These are phyloP conservation scores for Penicillium riverlandense DNA, from an alignment of 495 filamentous ascomycete species.

Conservation along the genomic window DNA sequence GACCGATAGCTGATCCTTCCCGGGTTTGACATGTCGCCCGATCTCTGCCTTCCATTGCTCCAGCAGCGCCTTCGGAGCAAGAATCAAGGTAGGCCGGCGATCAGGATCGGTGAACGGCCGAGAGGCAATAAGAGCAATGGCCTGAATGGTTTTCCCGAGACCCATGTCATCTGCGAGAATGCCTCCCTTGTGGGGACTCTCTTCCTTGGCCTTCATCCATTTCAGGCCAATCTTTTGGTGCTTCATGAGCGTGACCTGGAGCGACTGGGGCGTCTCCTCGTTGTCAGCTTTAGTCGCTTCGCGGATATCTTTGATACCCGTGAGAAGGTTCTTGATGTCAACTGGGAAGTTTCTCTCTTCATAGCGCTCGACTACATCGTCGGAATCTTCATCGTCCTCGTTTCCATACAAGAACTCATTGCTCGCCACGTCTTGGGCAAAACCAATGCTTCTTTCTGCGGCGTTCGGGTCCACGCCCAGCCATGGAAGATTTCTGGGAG, in stretches of 20 bases:
- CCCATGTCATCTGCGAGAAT: constrained; percentile 94
- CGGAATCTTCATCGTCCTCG: no score
- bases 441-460: no score
- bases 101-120: constrained; percentile 53
- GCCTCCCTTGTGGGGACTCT: constrained; percentile 68
- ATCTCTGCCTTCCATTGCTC: constrained; percentile 91
- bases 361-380: constrained; percentile 3
- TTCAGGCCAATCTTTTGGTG: constrained; percentile 79
- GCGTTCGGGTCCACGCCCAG: no score
- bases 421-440: no score
- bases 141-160: constrained; percentile 89
- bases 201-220: constrained; percentile 81
- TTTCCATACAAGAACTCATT: no score
- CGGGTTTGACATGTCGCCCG: constrained; percentile 55
- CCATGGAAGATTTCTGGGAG: no score
- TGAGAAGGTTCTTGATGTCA: constrained; percentile 61
- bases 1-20: constrained; percentile 53
- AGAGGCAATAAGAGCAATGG: constrained; percentile 76
- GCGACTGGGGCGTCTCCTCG: constrained; percentile 65
- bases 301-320: constrained; percentile 68
- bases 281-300: constrained; percentile 57
- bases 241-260: constrained; percentile 65
- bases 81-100: constrained; percentile 76
- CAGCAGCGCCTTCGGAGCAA: constrained; percentile 80
- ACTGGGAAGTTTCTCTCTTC: constrained; percentile 28